Base-by-base conservation (phyloP, 73 alveolate species). In the Paramecium caudatum region DNA sequence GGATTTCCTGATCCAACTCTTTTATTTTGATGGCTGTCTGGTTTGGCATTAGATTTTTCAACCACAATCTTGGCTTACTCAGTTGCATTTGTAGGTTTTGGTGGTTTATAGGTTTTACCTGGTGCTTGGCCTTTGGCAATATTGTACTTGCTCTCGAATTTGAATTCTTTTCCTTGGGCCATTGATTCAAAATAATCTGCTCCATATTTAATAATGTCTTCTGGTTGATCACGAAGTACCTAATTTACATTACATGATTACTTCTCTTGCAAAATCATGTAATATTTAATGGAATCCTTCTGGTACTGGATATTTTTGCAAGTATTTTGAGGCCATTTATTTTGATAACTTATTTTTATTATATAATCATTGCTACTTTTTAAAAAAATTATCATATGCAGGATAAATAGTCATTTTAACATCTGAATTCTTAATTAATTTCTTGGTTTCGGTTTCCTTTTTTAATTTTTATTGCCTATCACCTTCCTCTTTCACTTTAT, bases 241-340 rank as follows among this genome's bases (percentile, higher is more conserved):
- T 63, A 9, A 13, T 30, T 32, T 32, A 1, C 3, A 27, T 1
- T 1, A 32, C n/a, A 17, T 55, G 10, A 3, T 0, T 25, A 96
- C 96, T 91, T 96, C 99, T 48, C 98, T 91, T 15, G 98, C 95
- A 94, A 94, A 96, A 90, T 96, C 99, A 83, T 96, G 99, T 15
- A 96, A 93, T 32, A 96, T 95, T 78, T 96, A 98, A 10, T 97
- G 98, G 92, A 96, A 96, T 37, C 96, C 96, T 32, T 90, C 93
- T 12, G 99, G 98, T 2, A 96, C 96, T 61, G 98, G 98, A 87
- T 70, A 96, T 92, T 96, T 94, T 84, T 94, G 90, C 46, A 93
- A 47, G 63, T 96, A 96, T 90, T 96, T 96, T 91, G 96, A 93
- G n/a, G 99, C 99, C 99, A 96, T 96, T n/a, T n/a, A n/a, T n/a